Evolutionary conservation across 2,329 filamentous ascomycete genomes (phyloP).

Genomic region (Phialemoniopsis sp.): DNA sequence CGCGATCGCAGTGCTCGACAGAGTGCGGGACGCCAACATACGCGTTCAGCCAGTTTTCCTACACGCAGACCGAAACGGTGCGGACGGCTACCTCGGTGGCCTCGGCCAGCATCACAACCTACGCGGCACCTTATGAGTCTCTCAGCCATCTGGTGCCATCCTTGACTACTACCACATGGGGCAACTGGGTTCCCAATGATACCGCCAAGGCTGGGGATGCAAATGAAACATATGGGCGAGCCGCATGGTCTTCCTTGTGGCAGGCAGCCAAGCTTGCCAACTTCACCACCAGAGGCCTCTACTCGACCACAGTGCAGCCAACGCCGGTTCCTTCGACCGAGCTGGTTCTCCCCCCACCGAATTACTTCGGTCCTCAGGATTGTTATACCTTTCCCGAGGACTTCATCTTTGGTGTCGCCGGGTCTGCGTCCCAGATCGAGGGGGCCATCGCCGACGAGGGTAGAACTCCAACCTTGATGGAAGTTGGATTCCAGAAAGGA

Average conservation of each 20-base stretch:
- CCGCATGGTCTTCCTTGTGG: constrained; percentile 32
- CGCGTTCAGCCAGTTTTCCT: constrained; percentile 19
- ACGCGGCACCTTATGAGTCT: constrained; percentile 25
- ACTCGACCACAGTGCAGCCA: constrained; percentile 44
- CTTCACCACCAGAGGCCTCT: constrained; percentile 19
- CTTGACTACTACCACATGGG: constrained; percentile 32
- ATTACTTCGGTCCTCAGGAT: constrained; percentile 42
- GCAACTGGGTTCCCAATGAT: constrained; percentile 29
- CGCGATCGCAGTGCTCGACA: neutral
- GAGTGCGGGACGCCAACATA: neutral
- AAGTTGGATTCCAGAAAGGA: constrained; percentile 19
- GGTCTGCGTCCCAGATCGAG: constrained; percentile 40
- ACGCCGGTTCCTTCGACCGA: constrained; percentile 51
- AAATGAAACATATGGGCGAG: constrained; percentile 27
- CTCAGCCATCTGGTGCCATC: constrained; percentile 26
- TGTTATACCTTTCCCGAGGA: constrained; percentile 44
- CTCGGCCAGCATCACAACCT: constrained; percentile 23
- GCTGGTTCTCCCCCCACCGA: constrained; percentile 48
- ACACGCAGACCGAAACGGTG: constrained; percentile 31
- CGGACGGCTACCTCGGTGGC: constrained; percentile 26
- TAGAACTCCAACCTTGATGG: constrained; percentile 35
- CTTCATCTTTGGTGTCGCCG: constrained; percentile 44
- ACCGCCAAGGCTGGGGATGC: constrained; percentile 26
- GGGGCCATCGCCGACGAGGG: constrained; percentile 39
- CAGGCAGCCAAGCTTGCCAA: constrained; percentile 23